Percentiles rank a stretch among this genome's conserved stretches.
These are phyloP conservation scores for Suhomyces vadensis DNA, from an alignment of 805 yeast genomes.

Conservation along the genomic window DNA sequence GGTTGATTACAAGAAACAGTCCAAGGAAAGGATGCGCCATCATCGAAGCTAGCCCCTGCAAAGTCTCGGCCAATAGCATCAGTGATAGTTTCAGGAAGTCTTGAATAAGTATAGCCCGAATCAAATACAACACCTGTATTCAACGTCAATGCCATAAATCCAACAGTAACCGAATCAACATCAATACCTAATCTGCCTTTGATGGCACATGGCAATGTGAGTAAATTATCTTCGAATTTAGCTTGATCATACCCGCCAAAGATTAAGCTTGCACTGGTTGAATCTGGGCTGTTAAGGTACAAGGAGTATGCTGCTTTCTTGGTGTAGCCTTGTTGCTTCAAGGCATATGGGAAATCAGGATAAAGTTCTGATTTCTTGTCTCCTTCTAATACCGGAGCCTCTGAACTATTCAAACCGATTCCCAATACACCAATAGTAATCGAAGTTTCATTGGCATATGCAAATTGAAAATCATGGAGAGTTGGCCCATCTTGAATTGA, in stretches of 20 bases:
- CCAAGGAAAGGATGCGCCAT: background rate
- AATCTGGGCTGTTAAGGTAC: slow-evolving; percentile 13
- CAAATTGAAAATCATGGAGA: background rate
- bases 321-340: slow-evolving; percentile 14
- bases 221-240: slow-evolving; percentile 10
- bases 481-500: slow-evolving; percentile 6
- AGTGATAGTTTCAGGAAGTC: background rate
- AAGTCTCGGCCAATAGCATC: background rate
- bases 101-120: background rate
- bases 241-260: slow-evolving; percentile 24
- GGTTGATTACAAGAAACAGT: slow-evolving; percentile 6
- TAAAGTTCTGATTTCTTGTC: background rate
- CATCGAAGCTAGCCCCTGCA: background rate
- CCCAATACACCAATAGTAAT: background rate
- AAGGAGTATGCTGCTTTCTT: slow-evolving; percentile 13
- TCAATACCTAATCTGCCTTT: slow-evolving; percentile 2
- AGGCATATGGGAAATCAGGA: slow-evolving; percentile 12
- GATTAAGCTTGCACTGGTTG: slow-evolving; percentile 15
- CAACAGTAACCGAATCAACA: slow-evolving; percentile 1
- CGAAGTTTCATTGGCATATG: background rate
- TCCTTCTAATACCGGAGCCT: background rate
- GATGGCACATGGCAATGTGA: background rate
- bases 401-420: slow-evolving; percentile 7
- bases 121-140: background rate
- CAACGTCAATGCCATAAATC: background rate